phyloP scores from a whole-genome alignment of 192 early-diverging fungal species.

The Rhizophlyctis rosea region DNA sequence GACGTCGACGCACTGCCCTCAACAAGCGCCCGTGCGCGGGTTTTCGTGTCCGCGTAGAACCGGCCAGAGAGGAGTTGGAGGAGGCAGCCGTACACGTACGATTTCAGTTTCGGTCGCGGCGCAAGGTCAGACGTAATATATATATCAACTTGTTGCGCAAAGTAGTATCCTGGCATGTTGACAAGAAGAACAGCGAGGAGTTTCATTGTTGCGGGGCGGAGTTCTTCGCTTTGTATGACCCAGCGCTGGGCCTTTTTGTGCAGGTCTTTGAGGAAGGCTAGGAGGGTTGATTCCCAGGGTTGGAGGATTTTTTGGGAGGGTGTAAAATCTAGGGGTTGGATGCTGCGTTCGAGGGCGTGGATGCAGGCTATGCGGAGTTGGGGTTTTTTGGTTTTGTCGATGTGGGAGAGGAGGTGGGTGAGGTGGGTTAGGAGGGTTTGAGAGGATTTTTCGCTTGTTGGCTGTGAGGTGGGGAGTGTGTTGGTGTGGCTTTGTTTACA shows the following conservation, averaged over 20 bases:
- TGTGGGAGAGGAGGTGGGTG: slow-evolving; percentile 27
- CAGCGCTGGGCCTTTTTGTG: slow-evolving; percentile 41
- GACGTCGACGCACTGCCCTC: slow-evolving; percentile 21
- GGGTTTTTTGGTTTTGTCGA: slow-evolving; percentile 40
- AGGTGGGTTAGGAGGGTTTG: slow-evolving; percentile 28
- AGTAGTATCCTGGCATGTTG: slow-evolving; percentile 42
- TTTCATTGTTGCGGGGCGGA: slow-evolving; percentile 29
- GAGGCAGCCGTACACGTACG: slow-evolving; percentile 37
- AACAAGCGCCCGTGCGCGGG: slow-evolving; percentile 25
- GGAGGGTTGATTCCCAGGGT: too few species aligned
- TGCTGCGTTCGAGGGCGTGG: slow-evolving; percentile 41
- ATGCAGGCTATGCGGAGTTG: slow-evolving; percentile 42
- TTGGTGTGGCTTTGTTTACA: too few species aligned
- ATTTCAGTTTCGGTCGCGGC: slow-evolving; percentile 33
- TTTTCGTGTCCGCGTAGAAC: slow-evolving; percentile 41
- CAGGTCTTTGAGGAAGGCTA: slow-evolving; percentile 36
- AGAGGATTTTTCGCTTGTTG: slow-evolving; percentile 26
- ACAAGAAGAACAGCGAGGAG: slow-evolving; percentile 42
- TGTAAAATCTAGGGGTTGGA: slow-evolving; percentile 46
- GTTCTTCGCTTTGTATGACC: slow-evolving; percentile 39
- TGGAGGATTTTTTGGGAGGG: slow-evolving; percentile 2
- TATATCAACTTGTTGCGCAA: slow-evolving; percentile 32
- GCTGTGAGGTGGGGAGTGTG: slow-evolving; percentile 8
- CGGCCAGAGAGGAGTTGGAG: slow-evolving; percentile 46
- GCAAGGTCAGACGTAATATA: slow-evolving; percentile 36